phyloP scores from a whole-genome alignment of 805 yeast species.

The Metschnikowia kunwiensis region DNA sequence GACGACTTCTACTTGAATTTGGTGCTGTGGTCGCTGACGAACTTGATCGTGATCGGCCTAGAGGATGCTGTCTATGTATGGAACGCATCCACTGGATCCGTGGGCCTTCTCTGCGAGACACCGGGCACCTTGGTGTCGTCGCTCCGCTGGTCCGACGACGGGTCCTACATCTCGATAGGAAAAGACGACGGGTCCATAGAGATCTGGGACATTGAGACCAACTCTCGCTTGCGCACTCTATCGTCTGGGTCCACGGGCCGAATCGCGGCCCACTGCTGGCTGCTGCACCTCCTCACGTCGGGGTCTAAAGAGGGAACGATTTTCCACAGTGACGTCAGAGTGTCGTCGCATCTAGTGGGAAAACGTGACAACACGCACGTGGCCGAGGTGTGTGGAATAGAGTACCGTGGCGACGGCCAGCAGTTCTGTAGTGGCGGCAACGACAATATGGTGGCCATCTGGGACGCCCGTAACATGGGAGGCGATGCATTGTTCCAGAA shows the following conservation, averaged over 20 bases:
- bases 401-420: conserved; percentile 78
- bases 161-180: conserved; percentile 81
- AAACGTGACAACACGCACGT: conserved; percentile 52
- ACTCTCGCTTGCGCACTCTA: conserved; percentile 74
- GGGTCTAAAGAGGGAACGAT: conserved; percentile 86
- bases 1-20: conserved; percentile 91
- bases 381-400: conserved; percentile 91
- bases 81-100: conserved; percentile 84
- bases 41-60: conserved; percentile 83
- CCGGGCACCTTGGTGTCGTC: conserved; percentile 57
- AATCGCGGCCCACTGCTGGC: conserved; percentile 84
- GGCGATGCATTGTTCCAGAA: conserved; percentile 66
- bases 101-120: conserved; percentile 60
- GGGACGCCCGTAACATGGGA: conserved; percentile 59
- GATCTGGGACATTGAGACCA: conserved; percentile 88
- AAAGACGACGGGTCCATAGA: conserved; percentile 79
- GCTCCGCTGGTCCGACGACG: conserved; percentile 88
- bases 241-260: conserved; percentile 60
- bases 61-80: conserved; percentile 83
- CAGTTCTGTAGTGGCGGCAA: conserved; percentile 92
- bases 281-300: conserved; percentile 72
- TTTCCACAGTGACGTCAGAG: conserved; percentile 85
- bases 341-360: conserved; percentile 70
- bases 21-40: conserved; percentile 81
- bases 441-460: conserved; percentile 86